Percentiles rank a stretch among this genome's conserved stretches.
Evolutionary conservation across 495 filamentous ascomycete genomes (phyloP).

Genomic region (Arthonia radiata): DNA sequence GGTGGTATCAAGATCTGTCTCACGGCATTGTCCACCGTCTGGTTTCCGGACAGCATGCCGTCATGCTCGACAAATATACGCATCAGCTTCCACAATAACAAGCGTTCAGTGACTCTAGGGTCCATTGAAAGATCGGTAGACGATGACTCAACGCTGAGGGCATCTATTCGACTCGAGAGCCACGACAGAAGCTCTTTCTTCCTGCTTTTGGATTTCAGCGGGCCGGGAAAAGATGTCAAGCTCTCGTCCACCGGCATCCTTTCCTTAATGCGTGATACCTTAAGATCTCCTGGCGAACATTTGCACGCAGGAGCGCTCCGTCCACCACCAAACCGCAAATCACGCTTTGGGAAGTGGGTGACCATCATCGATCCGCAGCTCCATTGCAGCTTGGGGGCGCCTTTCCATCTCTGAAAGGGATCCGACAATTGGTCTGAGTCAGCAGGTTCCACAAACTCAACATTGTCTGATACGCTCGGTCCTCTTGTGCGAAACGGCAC

Average conservation of each 20-base stretch:
- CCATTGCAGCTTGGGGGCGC: slow-evolving; percentile 64
- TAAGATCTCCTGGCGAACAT: slow-evolving; percentile 65
- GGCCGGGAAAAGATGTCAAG: slow-evolving; percentile 66
- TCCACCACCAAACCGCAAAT: slow-evolving; percentile 62
- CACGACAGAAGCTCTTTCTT: slow-evolving; percentile 82
- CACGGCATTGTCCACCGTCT: slow-evolving; percentile 45
- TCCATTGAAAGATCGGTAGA: slow-evolving; percentile 3
- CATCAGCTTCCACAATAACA: slow-evolving; percentile 72
- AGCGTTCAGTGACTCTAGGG: slow-evolving; percentile 46
- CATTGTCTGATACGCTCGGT: slow-evolving; percentile 41
- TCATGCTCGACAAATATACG: slow-evolving; percentile 64
- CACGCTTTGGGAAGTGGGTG: slow-evolving; percentile 68
- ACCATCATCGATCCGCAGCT: slow-evolving; percentile 65
- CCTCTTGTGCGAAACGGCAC: slow-evolving; percentile 41
- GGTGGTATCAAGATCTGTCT: slow-evolving; percentile 48
- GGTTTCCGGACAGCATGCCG: slow-evolving; percentile 50
- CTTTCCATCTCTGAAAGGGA: slow-evolving; percentile 68
- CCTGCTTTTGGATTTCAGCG: slow-evolving; percentile 66
- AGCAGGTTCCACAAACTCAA: too few relatives aligned
- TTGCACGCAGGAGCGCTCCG: slow-evolving; percentile 50
- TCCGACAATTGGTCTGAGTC: too few relatives aligned
- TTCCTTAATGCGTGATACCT: slow-evolving; percentile 41
- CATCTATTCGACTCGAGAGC: slow-evolving; percentile 49
- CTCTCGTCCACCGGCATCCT: slow-evolving; percentile 41
- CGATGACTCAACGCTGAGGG: slow-evolving; percentile 13